Evolutionary conservation across 169 alveolate genomes (phyloP).

Genomic region (Plasmodium ovale): DNA sequence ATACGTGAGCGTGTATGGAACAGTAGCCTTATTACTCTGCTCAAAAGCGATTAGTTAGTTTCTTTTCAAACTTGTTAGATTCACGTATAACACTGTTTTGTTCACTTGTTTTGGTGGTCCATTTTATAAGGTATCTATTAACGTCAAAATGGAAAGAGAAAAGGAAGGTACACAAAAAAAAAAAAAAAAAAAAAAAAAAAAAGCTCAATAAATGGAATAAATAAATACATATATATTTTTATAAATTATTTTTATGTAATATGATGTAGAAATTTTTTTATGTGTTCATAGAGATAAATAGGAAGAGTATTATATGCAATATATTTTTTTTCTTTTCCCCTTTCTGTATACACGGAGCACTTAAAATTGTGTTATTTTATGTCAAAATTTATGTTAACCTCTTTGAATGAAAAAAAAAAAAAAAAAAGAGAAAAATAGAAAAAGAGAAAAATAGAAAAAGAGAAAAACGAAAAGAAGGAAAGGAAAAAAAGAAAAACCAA

Average conservation of each 20-base stretch:
- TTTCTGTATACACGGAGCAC: neutral
- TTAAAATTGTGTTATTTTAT: neutral
- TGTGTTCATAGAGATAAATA: neutral
- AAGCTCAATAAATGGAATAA: neutral
- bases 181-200: neutral
- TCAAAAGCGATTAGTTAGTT: neutral
- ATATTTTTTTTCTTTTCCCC: neutral
- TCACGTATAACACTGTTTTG: neutral
- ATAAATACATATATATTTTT: neutral
- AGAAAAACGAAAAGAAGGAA: neutral
- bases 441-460: constrained; percentile 14
- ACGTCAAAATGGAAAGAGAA: neutral
- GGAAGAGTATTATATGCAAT: neutral
- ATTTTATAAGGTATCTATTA: neutral
- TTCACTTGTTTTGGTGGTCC: neutral
- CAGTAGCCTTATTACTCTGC: too few relatives aligned
- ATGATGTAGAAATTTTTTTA: neutral
- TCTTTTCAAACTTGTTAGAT: neutral
- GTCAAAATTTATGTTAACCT: neutral
- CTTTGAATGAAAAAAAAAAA: neutral
- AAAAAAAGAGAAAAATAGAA: constrained; percentile 7
- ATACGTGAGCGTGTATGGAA: too few relatives aligned
- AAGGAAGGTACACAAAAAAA: neutral
- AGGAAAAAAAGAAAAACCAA: neutral
- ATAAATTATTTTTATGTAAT: neutral